Conservation (phyloP, 345 rosid genomes). For the Citrus inodora region DNA sequence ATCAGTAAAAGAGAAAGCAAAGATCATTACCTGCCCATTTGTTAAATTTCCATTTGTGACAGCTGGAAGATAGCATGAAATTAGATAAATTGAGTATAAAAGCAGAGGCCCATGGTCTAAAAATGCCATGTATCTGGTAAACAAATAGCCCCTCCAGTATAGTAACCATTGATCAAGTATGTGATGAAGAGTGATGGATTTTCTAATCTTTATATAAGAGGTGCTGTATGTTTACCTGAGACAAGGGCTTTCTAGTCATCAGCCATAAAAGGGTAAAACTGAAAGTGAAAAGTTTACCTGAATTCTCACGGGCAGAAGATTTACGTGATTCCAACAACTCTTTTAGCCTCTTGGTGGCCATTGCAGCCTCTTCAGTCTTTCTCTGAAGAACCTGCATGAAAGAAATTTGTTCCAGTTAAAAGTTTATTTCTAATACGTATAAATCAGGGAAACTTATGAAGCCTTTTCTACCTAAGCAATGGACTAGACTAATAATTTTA, state of each 20-base stretch:
- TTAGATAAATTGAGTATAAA: constrained; percentile 29
- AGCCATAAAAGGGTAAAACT: neutral
- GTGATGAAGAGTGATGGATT: neutral
- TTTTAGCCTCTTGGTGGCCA: constrained; percentile 96
- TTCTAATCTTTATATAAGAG: constrained; percentile 1
- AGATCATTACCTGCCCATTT: constrained; percentile 72
- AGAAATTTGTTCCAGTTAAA: constrained; percentile 7
- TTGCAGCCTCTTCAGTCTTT: constrained; percentile 98
- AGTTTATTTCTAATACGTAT: constrained; percentile 7
- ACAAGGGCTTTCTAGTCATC: constrained; percentile 1
- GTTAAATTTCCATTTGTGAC: constrained; percentile 65
- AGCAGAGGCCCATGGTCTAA: neutral
- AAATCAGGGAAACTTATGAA: neutral
- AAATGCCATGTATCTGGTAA: constrained; percentile 2
- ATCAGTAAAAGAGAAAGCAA: neutral
- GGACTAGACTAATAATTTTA: neutral
- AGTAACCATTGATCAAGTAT: constrained; percentile 5
- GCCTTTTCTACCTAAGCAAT: neutral
- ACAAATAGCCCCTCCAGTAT: constrained; percentile 5
- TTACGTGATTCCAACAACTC: constrained; percentile 97
- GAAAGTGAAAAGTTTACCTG: constrained; percentile 37
- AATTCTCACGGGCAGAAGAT: constrained; percentile 71
- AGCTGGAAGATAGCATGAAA: constrained; percentile 43
- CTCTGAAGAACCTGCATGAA: constrained; percentile 88
- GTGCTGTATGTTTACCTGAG: neutral